Evolutionary conservation across 1,139 yeast genomes (phyloP), one percentile per base, ranked within the genome.

Genomic region (Casaregolazyma lundiana): DNA sequence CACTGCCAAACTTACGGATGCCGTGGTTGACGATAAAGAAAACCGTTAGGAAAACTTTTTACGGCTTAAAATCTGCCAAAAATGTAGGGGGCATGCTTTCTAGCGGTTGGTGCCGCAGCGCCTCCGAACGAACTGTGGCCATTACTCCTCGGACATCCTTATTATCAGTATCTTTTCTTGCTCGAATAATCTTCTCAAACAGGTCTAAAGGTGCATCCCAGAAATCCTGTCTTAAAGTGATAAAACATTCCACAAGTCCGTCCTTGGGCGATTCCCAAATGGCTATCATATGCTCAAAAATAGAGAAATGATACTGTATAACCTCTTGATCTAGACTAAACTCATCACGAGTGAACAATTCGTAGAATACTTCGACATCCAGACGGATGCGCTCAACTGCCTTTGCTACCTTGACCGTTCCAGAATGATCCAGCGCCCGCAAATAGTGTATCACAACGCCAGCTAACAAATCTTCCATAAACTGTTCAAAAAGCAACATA

Each of bases 271-370:
- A 58, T 20, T 81, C 78, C 24, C 83, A 78, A 48, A 87, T 69
- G 50, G 82, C 87, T 58, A 83, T 77, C 54, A 90, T 72, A 55
- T 79, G 78, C 61, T 88, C 97, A 65, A 90, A 70, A 52, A 84
- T 70, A 64, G 75, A 68, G 73, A 84, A 75, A 64, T 81, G 70
- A 56, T 71, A 48, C 66, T 72, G 72, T 34, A 70, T 64, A 63
- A 50, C 63, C 61, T 47, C 67, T 62, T 64, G 61, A 71, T 38
- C 49, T 47, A 46, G 29, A 13, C 35, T 70, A 62, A 74, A 63
- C 60, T 75, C 59, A 46, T 70, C 71, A 18, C 75, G 73, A 20
- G 76, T 75, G 54, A 88, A 80, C 16, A 84, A 73, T 22, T 73
- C 77, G 61, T 78, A 84, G 39, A 89, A 73, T 13, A 75, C 68